Conservation (phyloP, 2,329 filamentous ascomycete genomes). For the Aspergillus candidus region DNA sequence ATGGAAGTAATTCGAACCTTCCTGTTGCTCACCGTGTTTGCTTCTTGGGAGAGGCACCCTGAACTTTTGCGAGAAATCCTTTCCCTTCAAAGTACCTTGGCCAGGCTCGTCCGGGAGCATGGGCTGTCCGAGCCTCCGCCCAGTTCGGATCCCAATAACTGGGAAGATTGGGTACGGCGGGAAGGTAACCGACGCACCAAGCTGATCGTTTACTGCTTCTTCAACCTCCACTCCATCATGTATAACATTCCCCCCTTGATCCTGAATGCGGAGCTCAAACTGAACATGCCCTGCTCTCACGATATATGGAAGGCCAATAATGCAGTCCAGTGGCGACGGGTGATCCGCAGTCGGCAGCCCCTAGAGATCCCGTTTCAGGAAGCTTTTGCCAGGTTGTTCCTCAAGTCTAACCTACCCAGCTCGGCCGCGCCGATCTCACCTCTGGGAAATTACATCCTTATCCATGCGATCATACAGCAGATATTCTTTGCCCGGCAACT, state of each 20-base stretch:
- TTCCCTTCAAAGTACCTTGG: slow-evolving; percentile 52
- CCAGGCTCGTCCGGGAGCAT: slow-evolving; percentile 51
- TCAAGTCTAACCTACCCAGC: slow-evolving; percentile 31
- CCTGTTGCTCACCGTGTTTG: slow-evolving; percentile 52
- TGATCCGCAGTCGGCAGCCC: slow-evolving; percentile 29
- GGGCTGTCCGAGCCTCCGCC: slow-evolving; percentile 36
- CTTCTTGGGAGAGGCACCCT: slow-evolving; percentile 55
- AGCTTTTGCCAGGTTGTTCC: slow-evolving; percentile 41
- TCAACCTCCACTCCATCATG: slow-evolving; percentile 56
- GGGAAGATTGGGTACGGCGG: slow-evolving; percentile 49
- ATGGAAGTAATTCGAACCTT: slow-evolving; percentile 48
- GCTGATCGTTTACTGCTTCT: slow-evolving; percentile 52
- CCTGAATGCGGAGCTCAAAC: slow-evolving; percentile 49
- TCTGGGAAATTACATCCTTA: slow-evolving; percentile 50
- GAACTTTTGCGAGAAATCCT: slow-evolving; percentile 53
- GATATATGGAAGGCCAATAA: slow-evolving; percentile 52
- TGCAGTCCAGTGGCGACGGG: slow-evolving; percentile 45
- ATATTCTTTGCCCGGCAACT: slow-evolving; percentile 48
- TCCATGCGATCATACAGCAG: slow-evolving; percentile 50
- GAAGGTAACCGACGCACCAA: slow-evolving; percentile 52
- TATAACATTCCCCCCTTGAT: slow-evolving; percentile 57
- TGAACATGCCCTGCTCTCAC: slow-evolving; percentile 50
- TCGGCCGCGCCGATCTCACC: slow-evolving; percentile 40
- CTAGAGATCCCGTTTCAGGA: slow-evolving; percentile 39
- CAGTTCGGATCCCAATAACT: slow-evolving; percentile 40